phyloP scores from a whole-genome alignment of 164 flowering plant species.

The Litsea cubeba region DNA sequence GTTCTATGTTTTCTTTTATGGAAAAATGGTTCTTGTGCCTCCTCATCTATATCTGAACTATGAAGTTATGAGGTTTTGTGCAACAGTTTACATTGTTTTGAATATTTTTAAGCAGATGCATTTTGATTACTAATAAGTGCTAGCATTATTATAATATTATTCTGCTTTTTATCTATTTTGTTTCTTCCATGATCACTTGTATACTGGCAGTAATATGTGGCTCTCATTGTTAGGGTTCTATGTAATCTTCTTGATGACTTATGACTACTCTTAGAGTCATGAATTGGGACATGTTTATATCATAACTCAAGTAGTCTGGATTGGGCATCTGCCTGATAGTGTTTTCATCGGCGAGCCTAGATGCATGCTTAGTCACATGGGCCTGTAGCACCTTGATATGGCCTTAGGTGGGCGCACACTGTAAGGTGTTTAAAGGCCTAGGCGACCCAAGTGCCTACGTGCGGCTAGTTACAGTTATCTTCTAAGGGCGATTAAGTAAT shows the following conservation, averaged over 20 bases:
- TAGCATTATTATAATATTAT: no score
- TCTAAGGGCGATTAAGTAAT: no score
- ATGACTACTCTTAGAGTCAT: not conserved
- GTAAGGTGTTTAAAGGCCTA: no score
- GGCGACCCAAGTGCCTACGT: no score
- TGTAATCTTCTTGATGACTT: not conserved
- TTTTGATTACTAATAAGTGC: not conserved
- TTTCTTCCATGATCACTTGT: not conserved
- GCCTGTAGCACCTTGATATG: no score
- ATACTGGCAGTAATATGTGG: not conserved
- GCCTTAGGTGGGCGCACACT: no score
- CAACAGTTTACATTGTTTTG: not conserved
- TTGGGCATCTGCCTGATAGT: not conserved
- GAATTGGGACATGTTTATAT: no score
- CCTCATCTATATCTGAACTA: not conserved
- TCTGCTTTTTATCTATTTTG: not conserved
- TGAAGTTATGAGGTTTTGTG: not conserved
- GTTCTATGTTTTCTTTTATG: slow-evolving; percentile 1
- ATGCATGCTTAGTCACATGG: not conserved
- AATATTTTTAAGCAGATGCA: not conserved
- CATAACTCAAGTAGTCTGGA: not conserved
- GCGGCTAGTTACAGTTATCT: no score
- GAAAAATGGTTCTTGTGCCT: not conserved
- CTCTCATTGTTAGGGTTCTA: not conserved
- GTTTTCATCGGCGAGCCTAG: no score